phyloP scores from a whole-genome alignment of 306 rosid species.

The Calophaca sinica region DNA sequence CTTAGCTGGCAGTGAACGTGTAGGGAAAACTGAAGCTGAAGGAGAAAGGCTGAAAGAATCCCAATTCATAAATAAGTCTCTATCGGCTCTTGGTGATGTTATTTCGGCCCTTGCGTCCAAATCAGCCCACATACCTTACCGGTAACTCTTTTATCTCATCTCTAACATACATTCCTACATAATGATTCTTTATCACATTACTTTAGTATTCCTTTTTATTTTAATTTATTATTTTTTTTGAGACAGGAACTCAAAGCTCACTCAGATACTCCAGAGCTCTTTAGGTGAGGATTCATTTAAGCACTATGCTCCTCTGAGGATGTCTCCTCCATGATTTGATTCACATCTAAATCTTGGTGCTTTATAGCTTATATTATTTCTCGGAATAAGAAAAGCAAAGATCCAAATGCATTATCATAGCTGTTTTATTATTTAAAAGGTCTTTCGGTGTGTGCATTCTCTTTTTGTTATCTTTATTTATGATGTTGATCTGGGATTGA shows the following conservation, averaged over 20 bases:
- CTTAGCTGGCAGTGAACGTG: conserved; percentile 98
- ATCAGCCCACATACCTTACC: conserved; percentile 87
- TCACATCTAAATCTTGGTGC: not conserved
- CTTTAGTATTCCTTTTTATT: not conserved
- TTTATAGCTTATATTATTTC: not conserved
- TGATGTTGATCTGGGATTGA: conserved; percentile 47
- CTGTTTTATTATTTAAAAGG: too few species aligned
- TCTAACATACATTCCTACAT: not conserved
- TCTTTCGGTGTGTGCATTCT: not conserved
- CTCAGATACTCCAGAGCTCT: conserved; percentile 93
- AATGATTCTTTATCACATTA: conserved; percentile 31
- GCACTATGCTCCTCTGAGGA: not conserved
- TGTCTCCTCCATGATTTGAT: conserved; percentile 9
- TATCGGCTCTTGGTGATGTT: conserved; percentile 95
- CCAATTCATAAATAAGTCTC: conserved; percentile 91
- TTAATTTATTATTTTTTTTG: conserved; percentile 11
- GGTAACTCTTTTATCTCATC: conserved; percentile 53
- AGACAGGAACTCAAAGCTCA: conserved; percentile 92
- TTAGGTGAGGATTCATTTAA: conserved; percentile 65
- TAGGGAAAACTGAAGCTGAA: conserved; percentile 91
- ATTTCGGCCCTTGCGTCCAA: conserved; percentile 90
- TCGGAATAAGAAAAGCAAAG: too few species aligned
- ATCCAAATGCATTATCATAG: too few species aligned
- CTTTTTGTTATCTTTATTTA: not conserved
- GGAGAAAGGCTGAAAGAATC: conserved; percentile 97